These are phyloP conservation scores for Paramecium sexaurelia DNA, from an alignment of 73 alveolate genomes.

Conservation along the genomic window DNA sequence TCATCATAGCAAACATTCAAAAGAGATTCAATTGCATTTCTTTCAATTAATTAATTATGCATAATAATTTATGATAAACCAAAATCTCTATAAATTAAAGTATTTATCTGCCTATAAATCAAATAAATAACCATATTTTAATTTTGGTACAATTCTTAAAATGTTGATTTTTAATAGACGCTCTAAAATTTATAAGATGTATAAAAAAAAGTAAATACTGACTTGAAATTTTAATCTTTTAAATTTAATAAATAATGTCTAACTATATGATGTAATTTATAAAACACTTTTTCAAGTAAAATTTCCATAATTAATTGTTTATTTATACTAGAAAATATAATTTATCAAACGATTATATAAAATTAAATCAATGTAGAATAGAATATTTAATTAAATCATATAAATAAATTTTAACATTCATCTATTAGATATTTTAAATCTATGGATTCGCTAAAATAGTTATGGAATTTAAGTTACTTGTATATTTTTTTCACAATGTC, in stretches of 20 bases:
- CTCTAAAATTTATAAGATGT: too few relatives aligned
- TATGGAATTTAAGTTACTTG: background rate
- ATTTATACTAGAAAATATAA: too few relatives aligned
- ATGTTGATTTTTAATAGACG: too few relatives aligned
- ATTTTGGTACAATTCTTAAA: too few relatives aligned
- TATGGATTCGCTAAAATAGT: background rate
- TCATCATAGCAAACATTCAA: conserved; percentile 20
- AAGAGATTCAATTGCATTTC: conserved; percentile 20
- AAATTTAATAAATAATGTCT: too few relatives aligned
- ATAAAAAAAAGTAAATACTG: too few relatives aligned
- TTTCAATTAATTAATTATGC: conserved; percentile 28
- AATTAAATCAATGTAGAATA: background rate
- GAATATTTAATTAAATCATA: background rate
- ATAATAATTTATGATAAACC: background rate
- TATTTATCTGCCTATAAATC: background rate
- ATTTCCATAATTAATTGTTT: too few relatives aligned
- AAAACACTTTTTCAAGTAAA: too few relatives aligned
- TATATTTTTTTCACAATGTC: background rate
- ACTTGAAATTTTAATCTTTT: too few relatives aligned
- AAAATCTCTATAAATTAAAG: background rate
- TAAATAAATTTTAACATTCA: background rate
- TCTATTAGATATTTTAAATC: background rate
- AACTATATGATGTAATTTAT: too few relatives aligned
- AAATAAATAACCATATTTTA: background rate
- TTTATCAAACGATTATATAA: background rate